Evolutionary conservation across 2,329 filamentous ascomycete species (phyloP), one percentile per base, ranked within the genome.

Genomic region (Exophiala calicioides): DNA sequence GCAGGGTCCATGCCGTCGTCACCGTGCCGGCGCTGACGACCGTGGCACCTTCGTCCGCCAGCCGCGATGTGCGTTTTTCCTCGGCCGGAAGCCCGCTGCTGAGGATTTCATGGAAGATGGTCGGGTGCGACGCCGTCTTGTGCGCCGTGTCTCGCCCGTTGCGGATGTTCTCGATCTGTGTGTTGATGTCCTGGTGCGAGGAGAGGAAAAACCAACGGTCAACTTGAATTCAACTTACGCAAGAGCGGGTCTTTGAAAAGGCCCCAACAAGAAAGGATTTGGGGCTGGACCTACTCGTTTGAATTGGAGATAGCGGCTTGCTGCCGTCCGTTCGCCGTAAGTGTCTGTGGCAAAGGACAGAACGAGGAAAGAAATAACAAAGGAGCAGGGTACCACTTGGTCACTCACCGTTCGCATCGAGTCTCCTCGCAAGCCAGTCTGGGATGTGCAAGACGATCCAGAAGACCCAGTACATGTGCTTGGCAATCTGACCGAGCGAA

Each of bases 31-130:
- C 53, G 18, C 41, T 43, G 15, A 54, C 47, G 4, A 49, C 34
- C 5, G 47, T 36, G 16, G 38, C 33, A 7, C 42, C 53, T 13
- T 56, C 53, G 16, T 54, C 40, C 13, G 33, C 38, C 4, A 56
- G 43, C 12, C 53, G 53, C 4, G 21, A 31, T 29, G 37, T 27
- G 27, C 47, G 41, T 29, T 56, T 56, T 26, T 56, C 53, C 3
- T 18, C 24, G 19, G 39, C 42, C 12, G 53, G 47, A n/a, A 56
- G 34, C 10, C 43, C 32, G 26, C 51, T 40, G 7, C 40, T 12
- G 4, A 56, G 37, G 16, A 56, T 51, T 16, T 44, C 37, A 24
- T 54, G 40, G 34, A 54, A 56, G 36, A 53, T 52, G 32, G 51
- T 56, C 20, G 31, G 32, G 33, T 44, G 47, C 6, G 39, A 41